phyloP scores from a whole-genome alignment of 176 grass and related monocot genomes.

The Rhynchospora pubera region DNA sequence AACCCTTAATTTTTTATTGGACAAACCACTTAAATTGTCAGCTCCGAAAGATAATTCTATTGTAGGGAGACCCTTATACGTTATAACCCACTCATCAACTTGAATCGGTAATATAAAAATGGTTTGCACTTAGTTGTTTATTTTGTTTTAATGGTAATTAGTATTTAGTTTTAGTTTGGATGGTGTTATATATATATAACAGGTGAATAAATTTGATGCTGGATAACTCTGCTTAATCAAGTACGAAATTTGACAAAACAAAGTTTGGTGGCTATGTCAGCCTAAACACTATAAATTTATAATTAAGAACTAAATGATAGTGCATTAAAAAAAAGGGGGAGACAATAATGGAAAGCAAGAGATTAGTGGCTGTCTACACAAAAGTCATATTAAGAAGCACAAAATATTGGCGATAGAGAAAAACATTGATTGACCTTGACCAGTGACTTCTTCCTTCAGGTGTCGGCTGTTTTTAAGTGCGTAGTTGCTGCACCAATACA shows the following conservation, averaged over 20 bases:
- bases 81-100: neutral
- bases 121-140: neutral
- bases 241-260: neutral
- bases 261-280: neutral
- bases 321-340: neutral
- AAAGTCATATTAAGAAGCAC: neutral
- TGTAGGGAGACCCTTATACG: neutral
- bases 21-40: neutral
- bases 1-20: neutral
- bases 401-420: neutral
- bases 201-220: neutral
- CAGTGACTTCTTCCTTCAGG: neutral
- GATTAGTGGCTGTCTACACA: conserved; percentile 6
- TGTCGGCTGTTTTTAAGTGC: neutral
- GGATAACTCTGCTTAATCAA: neutral
- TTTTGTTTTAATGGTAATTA: neutral
- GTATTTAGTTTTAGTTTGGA: neutral
- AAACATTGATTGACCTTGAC: conserved; percentile 3
- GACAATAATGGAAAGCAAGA: neutral
- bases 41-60: neutral
- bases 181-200: neutral
- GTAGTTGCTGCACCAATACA: neutral
- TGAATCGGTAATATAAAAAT: neutral
- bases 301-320: neutral
- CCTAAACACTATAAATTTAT: neutral